Conservation (phyloP, 73 alveolate genomes). For the Tetrahymena malaccensis region DNA sequence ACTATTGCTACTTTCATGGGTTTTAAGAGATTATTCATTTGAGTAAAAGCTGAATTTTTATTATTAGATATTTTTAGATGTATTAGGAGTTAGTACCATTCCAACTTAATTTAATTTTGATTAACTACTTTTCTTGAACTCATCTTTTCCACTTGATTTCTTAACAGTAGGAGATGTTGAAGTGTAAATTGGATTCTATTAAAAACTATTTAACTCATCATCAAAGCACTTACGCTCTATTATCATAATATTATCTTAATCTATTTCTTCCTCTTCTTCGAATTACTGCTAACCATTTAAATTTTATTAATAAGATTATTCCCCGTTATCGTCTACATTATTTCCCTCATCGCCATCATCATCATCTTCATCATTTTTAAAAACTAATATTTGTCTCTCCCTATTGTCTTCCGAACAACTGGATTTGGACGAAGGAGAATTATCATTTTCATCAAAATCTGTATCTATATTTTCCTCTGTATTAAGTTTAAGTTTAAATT, state of each 20-base stretch:
- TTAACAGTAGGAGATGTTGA: neutral
- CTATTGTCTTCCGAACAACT: neutral
- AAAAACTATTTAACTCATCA: neutral
- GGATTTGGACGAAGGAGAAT: neutral
- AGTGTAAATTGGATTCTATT: neutral
- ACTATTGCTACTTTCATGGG: neutral
- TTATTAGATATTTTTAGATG: neutral
- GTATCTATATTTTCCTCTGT: neutral
- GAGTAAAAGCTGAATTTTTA: neutral
- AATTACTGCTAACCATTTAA: neutral
- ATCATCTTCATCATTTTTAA: neutral
- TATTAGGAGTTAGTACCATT: neutral
- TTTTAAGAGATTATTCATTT: neutral
- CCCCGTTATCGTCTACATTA: neutral
- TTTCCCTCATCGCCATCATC: neutral
- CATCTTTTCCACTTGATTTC: neutral
- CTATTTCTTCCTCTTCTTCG: neutral
- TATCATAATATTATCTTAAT: neutral
- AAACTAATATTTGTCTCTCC: neutral
- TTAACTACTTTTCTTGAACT: neutral
- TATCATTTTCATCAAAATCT: neutral
- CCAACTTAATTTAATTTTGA: neutral
- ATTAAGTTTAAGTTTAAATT: neutral
- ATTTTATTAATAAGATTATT: neutral
- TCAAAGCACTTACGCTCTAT: neutral